These are phyloP conservation scores for Xylariaceae sp. DNA, from an alignment of 2,329 filamentous ascomycete genomes.

Conservation along the genomic window DNA sequence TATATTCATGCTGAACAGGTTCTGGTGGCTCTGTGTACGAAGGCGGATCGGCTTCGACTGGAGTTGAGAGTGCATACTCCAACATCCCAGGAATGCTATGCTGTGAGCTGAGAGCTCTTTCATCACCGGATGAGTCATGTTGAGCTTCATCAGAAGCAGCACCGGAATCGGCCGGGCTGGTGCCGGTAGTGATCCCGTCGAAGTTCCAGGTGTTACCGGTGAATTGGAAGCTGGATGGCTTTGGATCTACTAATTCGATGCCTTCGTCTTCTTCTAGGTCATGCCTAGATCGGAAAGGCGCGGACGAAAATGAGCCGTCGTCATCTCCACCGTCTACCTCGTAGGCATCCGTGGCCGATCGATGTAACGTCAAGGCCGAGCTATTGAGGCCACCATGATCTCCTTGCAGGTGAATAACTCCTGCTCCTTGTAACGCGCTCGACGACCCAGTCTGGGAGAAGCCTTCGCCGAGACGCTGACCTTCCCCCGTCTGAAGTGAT, in stretches of 20 bases:
- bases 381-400: conserved; percentile 52
- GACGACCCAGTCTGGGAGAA: conserved; percentile 87
- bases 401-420: conserved; percentile 66
- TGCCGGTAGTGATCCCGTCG: conserved; percentile 30
- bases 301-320: conserved; percentile 22
- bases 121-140: conserved; percentile 35
- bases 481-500: conserved; percentile 65
- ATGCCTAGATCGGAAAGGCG: conserved; percentile 31
- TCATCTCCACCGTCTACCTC: conserved; percentile 15
- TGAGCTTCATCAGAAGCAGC: conserved; percentile 37
- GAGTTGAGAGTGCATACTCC: conserved; percentile 25
- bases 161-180: conserved; percentile 25
- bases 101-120: conserved; percentile 28
- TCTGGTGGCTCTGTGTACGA: conserved; percentile 19
- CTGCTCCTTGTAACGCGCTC: conserved; percentile 78
- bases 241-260: conserved; percentile 35
- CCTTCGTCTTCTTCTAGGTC: conserved; percentile 50
- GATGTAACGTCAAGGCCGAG: conserved; percentile 4
- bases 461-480: conserved; percentile 75
- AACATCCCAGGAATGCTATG: conserved; percentile 27
- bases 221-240: conserved; percentile 23
- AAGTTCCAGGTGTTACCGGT: conserved; percentile 44
- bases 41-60: conserved; percentile 16
- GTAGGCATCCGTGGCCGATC: conserved; percentile 2
- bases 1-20: conserved; percentile 16